phyloP scores from a whole-genome alignment of 768 basidiomycete species.

The Rhizopogon salebrosus region DNA sequence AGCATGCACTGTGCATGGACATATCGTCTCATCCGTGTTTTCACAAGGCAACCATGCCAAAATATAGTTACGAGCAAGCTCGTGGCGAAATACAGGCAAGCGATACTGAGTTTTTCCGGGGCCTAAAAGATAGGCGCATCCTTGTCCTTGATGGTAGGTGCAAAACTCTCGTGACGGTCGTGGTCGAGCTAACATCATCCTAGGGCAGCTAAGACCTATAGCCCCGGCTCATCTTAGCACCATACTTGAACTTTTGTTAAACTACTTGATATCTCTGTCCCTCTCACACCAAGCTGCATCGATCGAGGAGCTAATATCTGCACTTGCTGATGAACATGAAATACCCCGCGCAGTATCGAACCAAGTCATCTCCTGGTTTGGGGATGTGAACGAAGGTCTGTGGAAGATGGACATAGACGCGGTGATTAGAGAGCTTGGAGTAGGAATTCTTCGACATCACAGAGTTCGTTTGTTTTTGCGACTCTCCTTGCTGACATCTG shows the following conservation, averaged over 20 bases:
- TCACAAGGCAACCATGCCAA: conserved; percentile 37
- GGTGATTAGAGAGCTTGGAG: conserved; percentile 70
- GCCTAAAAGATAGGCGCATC: conserved; percentile 64
- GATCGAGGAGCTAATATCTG: conserved; percentile 51
- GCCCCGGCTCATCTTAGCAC: conserved; percentile 58
- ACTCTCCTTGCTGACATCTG: not conserved
- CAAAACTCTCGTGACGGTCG: not conserved
- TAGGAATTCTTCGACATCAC: conserved; percentile 63
- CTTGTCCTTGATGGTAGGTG: conserved; percentile 63
- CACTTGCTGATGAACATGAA: conserved; percentile 71
- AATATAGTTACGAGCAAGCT: conserved; percentile 49
- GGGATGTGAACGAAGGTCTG: conserved; percentile 42
- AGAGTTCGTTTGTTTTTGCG: conserved; percentile 33
- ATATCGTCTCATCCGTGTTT: not conserved
- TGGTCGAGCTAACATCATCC: conserved; percentile 1
- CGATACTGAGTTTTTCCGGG: conserved; percentile 63
- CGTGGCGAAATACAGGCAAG: conserved; percentile 73
- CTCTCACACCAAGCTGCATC: conserved; percentile 47
- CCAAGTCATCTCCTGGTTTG: conserved; percentile 85
- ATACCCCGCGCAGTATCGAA: conserved; percentile 52
- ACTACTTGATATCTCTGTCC: conserved; percentile 60
- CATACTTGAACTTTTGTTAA: conserved; percentile 74
- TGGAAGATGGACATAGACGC: conserved; percentile 66
- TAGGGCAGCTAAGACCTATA: conserved; percentile 73
- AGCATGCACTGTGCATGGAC: not conserved